Percentiles rank a stretch among this genome's conserved stretches.
phyloP scores from a whole-genome alignment of 345 rosid species.

The Dimocarpus longan region DNA sequence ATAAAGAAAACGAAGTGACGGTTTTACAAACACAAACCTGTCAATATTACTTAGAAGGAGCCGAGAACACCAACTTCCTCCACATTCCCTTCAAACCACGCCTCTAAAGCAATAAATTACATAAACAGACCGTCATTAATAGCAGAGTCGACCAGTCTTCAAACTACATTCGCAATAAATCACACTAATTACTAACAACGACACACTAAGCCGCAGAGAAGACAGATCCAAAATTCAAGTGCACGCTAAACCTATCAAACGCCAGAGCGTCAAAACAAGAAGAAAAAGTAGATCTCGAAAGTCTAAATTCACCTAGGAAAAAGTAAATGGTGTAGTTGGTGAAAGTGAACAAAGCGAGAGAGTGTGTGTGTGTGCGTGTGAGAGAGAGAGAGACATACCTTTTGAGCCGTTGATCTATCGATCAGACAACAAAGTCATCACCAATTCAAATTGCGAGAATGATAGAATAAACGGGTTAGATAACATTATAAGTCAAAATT shows the following conservation, averaged over 20 bases:
- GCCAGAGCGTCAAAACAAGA: neutral
- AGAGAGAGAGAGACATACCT: constrained; percentile 10
- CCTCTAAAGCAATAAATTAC: no score
- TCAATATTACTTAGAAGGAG: constrained; percentile 14
- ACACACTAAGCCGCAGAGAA: neutral
- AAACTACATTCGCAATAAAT: neutral
- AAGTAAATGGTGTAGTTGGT: neutral
- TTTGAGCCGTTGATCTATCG: constrained; percentile 16
- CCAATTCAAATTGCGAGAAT: neutral
- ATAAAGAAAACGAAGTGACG: neutral
- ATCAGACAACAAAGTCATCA: constrained; percentile 3
- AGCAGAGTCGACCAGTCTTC: neutral
- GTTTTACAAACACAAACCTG: constrained; percentile 23
- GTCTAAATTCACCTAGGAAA: constrained; percentile 18
- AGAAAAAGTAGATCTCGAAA: constrained; percentile 23
- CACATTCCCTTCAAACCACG: no score
- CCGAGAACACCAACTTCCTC: no score
- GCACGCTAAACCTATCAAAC: neutral
- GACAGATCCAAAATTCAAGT: neutral
- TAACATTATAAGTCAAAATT: no score
- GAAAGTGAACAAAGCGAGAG: neutral
- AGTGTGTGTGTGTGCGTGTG: no score
- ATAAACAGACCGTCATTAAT: neutral
- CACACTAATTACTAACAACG: neutral
- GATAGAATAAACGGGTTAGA: no score